Evolutionary conservation across 192 early-diverging fungal species (phyloP).

Genomic region (Lunasporangiospora selenospora): DNA sequence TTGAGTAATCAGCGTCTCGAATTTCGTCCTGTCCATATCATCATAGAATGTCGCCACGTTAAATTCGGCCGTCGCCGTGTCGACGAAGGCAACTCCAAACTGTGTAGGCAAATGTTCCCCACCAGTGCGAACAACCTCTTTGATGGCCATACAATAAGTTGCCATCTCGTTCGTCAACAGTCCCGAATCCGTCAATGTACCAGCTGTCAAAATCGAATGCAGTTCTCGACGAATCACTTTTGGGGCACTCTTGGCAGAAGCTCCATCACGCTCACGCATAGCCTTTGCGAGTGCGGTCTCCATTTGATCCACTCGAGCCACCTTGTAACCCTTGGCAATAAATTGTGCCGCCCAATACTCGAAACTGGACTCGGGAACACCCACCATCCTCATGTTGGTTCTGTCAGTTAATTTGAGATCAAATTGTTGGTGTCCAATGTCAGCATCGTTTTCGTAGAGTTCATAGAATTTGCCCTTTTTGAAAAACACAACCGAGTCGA

Average conservation of each 20-base stretch:
- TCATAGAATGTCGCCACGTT: constrained; percentile 80
- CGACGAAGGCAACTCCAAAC: constrained; percentile 94
- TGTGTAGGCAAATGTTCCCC: constrained; percentile 52
- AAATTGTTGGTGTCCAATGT: constrained; percentile 95
- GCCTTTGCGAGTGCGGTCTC: constrained; percentile 94
- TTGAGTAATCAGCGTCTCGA: constrained; percentile 96
- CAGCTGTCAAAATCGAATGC: constrained; percentile 85
- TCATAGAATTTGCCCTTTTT: constrained; percentile 99
- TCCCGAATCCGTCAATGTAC: constrained; percentile 89
- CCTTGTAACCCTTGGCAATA: constrained; percentile 90
- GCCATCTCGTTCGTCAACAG: constrained; percentile 89
- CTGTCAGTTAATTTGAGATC: constrained; percentile 96
- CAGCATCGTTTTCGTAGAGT: constrained; percentile 98
- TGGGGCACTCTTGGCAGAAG: constrained; percentile 13
- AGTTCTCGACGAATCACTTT: constrained; percentile 87
- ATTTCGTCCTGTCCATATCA: constrained; percentile 83
- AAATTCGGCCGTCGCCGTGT: constrained; percentile 95
- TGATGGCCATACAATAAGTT: constrained; percentile 96
- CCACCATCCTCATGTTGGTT: constrained; percentile 99
- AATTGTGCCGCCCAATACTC: constrained; percentile 97
- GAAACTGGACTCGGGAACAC: constrained; percentile 94
- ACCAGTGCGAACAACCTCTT: constrained; percentile 56
- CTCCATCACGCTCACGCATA: constrained; percentile 73
- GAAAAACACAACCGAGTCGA: constrained; percentile 94
- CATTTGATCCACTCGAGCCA: constrained; percentile 98